Conservation (phyloP, 768 basidiomycete genomes). For the Amanita molliuscula region DNA sequence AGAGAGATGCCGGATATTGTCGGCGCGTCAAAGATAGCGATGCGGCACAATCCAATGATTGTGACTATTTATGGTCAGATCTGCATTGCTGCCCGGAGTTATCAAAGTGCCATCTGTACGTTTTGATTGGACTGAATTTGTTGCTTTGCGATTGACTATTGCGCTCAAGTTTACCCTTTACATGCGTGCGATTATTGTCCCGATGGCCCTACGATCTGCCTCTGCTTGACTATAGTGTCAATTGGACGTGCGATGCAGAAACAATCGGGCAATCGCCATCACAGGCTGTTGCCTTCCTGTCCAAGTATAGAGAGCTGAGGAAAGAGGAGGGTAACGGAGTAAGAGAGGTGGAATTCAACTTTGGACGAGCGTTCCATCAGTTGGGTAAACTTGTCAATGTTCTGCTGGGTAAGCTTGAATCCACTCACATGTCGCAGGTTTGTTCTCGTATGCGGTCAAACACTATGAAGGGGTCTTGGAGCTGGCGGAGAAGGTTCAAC, state of each 20-base stretch:
- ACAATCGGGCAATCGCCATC: conserved; percentile 89
- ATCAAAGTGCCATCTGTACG: conserved; percentile 87
- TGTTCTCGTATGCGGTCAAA: conserved; percentile 70
- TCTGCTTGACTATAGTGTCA: conserved; percentile 76
- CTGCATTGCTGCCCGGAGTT: conserved; percentile 76
- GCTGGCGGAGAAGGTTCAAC: conserved; percentile 41
- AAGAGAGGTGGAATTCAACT: conserved; percentile 88
- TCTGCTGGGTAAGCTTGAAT: background rate
- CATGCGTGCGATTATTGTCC: conserved; percentile 82
- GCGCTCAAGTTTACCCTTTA: conserved; percentile 66
- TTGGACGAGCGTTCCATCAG: conserved; percentile 86
- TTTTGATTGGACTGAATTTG: conserved; percentile 7
- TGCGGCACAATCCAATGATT: conserved; percentile 59
- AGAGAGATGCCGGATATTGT: conserved; percentile 5
- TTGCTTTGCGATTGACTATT: background rate
- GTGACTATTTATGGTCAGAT: conserved; percentile 76
- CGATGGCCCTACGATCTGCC: conserved; percentile 77
- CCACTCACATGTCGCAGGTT: conserved; percentile 32
- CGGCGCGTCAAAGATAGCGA: conserved; percentile 36
- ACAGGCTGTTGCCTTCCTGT: conserved; percentile 78
- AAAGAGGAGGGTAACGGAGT: conserved; percentile 28
- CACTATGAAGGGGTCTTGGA: conserved; percentile 78
- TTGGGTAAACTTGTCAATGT: conserved; percentile 45
- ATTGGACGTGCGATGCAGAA: conserved; percentile 88
- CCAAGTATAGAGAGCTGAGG: conserved; percentile 66